Percentiles rank a stretch among this genome's conserved stretches.
phyloP scores from a whole-genome alignment of 2,329 filamentous ascomycete species.

The Aspergillus awamori region DNA sequence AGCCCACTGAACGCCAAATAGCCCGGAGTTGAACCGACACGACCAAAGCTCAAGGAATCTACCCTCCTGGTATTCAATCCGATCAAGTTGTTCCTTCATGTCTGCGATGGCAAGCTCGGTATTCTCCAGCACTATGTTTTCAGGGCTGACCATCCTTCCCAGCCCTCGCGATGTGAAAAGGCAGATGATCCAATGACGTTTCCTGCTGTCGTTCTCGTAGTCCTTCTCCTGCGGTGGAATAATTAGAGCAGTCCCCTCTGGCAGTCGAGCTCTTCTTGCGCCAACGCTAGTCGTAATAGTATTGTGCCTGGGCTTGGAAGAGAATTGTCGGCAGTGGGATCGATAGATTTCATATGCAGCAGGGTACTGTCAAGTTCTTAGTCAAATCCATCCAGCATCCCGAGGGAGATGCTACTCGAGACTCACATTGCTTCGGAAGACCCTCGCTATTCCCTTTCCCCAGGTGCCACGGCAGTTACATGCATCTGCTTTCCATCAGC shows the following conservation, averaged over 20 bases:
- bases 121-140: conserved; percentile 51
- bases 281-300: conserved; percentile 6
- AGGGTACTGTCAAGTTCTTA: conserved; percentile 49
- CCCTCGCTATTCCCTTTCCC: conserved; percentile 61
- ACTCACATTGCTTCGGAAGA: conserved; percentile 48
- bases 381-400: neutral
- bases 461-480: conserved; percentile 62
- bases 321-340: conserved; percentile 47
- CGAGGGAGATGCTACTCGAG: neutral
- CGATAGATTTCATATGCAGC: conserved; percentile 53
- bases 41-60: conserved; percentile 46
- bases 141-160: conserved; percentile 46
- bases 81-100: conserved; percentile 49
- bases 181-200: conserved; percentile 60
- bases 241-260: conserved; percentile 54
- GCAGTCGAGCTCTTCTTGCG: conserved; percentile 25
- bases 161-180: conserved; percentile 59
- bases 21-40: conserved; percentile 61
- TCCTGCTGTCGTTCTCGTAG: conserved; percentile 19
- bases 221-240: conserved; percentile 54
- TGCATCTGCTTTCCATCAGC: conserved; percentile 46
- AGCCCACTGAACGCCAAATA: conserved; percentile 60
- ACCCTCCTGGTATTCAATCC: conserved; percentile 21
- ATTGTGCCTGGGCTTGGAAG: conserved; percentile 17
- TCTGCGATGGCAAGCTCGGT: conserved; percentile 54